A percentile compares a stretch with the other conserved stretches of the same genome.
phyloP scores from a whole-genome alignment of 441 rosid genomes.

The Adansonia grandidieri region DNA sequence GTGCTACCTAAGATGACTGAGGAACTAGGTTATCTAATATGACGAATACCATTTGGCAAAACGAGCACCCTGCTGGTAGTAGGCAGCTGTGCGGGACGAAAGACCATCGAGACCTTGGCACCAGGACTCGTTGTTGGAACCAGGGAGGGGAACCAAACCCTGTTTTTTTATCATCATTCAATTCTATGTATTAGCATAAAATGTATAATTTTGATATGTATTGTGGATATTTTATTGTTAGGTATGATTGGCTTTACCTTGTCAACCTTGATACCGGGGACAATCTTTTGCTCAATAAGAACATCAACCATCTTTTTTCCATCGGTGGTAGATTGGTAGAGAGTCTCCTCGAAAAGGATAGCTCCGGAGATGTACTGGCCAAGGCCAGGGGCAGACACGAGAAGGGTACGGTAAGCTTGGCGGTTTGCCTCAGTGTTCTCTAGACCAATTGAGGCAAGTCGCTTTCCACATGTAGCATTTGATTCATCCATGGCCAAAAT shows the following conservation, averaged over 20 bases:
- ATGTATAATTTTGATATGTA: not conserved
- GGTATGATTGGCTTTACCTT: constrained; percentile 51
- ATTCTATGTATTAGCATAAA: not conserved
- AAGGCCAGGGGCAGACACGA: constrained; percentile 77
- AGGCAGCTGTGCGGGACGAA: constrained; percentile 86
- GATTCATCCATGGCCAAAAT: constrained; percentile 98
- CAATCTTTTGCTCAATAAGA: constrained; percentile 77
- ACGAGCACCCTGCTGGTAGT: constrained; percentile 96
- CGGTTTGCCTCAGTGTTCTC: constrained; percentile 94
- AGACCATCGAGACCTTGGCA: constrained; percentile 97
- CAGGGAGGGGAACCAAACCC: constrained; percentile 66
- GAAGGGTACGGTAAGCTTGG: constrained; percentile 89
- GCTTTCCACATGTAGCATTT: constrained; percentile 88
- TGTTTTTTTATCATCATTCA: constrained; percentile 29
- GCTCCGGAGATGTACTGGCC: constrained; percentile 83
- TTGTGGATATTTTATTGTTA: not conserved
- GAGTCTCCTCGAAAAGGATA: constrained; percentile 87
- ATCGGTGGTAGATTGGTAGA: constrained; percentile 78
- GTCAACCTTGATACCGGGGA: constrained; percentile 93
- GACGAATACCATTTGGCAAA: constrained; percentile 80
- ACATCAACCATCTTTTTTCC: constrained; percentile 91
- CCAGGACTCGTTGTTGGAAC: constrained; percentile 92
- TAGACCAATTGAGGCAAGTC: constrained; percentile 72
- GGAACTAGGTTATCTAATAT: not conserved
- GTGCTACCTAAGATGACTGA: not conserved